Evolutionary conservation across 2,329 filamentous ascomycete genomes (phyloP), one percentile per base, ranked within the genome.

Genomic region (Colletotrichum higginsianum): DNA sequence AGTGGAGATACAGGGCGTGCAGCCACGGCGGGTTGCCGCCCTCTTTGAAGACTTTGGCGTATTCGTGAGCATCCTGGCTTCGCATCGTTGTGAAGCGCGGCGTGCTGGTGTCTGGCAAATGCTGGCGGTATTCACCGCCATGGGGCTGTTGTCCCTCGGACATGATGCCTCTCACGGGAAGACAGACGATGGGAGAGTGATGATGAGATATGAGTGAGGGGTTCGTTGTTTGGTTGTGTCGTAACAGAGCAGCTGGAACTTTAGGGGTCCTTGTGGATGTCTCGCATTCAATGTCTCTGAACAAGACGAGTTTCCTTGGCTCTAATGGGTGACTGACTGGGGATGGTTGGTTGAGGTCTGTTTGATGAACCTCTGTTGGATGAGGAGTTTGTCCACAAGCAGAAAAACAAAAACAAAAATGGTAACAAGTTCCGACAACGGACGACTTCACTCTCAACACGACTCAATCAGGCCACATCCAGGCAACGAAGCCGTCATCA

Each of bases 1-100:
- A 92, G 77, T 91, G 88, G 73, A 84, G 78, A 68, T 89, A 91
- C 26, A 92, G 79, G 0, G 83, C 88, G 75, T 92, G 86, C 18
- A 94, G 81, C 92, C 92, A 94, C 1, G 92, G 91, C 0, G 92
- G 92, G 15, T 84, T 82, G 1, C 87, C 87, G 23, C 84, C 79
- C 44, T 89, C 85, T 71, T 88, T 88, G 77, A 94, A 92, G 4
- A 82, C 86, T 7, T 86, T 81, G 0, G 89, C 90, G 73, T 94
- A 93, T 71, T 88, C 85, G 67, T 90, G 86, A 3, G 89, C 86
- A 78, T 91, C 86, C 78, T 93, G 91, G 63, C 85, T 84, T 71
- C 89, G 86, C 82, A 92, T 91, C 4, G 85, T 85, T 23, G 86
- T 88, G 81, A 93, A 93, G 46, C 91, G 88, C 16, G 88, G 87